Evolutionary conservation across 345 rosid species (phyloP), one percentile per base, ranked within the genome.

Genomic region (Euphorbia lathyris): DNA sequence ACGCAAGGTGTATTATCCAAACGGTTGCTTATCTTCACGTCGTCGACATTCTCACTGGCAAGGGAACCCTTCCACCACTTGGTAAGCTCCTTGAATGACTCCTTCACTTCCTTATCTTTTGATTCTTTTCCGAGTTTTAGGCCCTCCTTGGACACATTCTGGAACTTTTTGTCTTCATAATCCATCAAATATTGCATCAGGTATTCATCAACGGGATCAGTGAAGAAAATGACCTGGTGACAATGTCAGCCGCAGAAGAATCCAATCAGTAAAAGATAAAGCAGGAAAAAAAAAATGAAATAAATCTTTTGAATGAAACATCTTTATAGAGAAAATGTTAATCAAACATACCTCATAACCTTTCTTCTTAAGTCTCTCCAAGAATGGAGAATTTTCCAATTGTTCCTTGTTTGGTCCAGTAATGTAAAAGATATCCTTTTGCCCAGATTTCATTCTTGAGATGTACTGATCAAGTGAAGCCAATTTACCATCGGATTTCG

Each of bases 181-280:
- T 95, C 99, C 99, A 95, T 95, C 81, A 95, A 78, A 71, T 95
- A 95, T 79, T 92, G 99, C 99, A 92, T 92, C 86, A 95, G 78
- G 84, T 95, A 92, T 66, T 95, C 98, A 71, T 92, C 99, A 65
- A 92, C 98, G 3, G 98, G 97, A 81, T 92, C 99, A 0, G 90
- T 95, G 92, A 95, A 95, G 88, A 83, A 95, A 75, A 95, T 95
- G 58, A 95, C 99, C 97, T 94, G 91, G 17, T 36, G 73, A 72
- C 65, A 73, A 9, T 2, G 14, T 19, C 63, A 65, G 11, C 5
- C 11, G 43, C 23, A 19, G 26, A 38, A 38, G 14, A 30, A 48
- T 20, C 30, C 16, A 20, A 20, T 40, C 9, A n/a, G 8, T 0
- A 29, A 14, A n/a, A 40, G 60, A 26, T 65, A 38, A n/a, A 22